Base-by-base conservation (phyloP, 1,284 basidiomycete genomes). In the Schizophyllum commune region DNA sequence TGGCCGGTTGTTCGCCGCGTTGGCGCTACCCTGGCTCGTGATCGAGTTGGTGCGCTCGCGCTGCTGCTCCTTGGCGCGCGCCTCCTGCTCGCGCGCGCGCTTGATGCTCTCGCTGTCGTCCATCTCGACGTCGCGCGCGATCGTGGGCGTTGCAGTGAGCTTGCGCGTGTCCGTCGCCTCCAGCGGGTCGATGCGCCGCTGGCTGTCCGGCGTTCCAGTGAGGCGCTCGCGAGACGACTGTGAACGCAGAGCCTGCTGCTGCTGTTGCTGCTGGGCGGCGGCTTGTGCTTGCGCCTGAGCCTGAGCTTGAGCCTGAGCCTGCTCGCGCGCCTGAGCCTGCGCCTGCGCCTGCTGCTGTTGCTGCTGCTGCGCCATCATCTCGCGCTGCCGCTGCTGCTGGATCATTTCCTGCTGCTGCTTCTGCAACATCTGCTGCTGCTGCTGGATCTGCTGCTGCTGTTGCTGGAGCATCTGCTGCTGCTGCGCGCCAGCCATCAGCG, bases 81-180 rank as follows among this genome's bases (percentile, higher is more conserved):
- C 87, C 58, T 85, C 85, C 66, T 88, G 87, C 58, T 89, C 87
- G 13, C 85, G 76, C 4, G 75, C 70, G 53, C 83, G 79, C 68
- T 87, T 86, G 53, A 55, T 55, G 57, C 85, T 80, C 33, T 86
- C 83, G 51, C 88, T 82, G 32, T 76, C 71, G 32, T 65, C 64
- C 3, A 54, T 39, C 13, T 62, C 61, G 9, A 34, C 55, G 17
- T 83, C 83, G 8, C 85, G 83, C 13, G 86, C 89, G 51, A 94
- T 85, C 1, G 82, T 76, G 1, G 92, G 92, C 0, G 92, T 94
- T 58, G 83, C 86, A 1, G 86, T 87, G 61, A 93, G 77, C 66
- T 91, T 87, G 60, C 82, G 80, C 2, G 91, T 92, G 67, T 89
- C 91, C 1, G 77, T 83, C 1, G 71, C 79, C 58, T 85, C 79